Base-by-base conservation (phyloP, 768 basidiomycete species). In the Boletus reticulatus region DNA sequence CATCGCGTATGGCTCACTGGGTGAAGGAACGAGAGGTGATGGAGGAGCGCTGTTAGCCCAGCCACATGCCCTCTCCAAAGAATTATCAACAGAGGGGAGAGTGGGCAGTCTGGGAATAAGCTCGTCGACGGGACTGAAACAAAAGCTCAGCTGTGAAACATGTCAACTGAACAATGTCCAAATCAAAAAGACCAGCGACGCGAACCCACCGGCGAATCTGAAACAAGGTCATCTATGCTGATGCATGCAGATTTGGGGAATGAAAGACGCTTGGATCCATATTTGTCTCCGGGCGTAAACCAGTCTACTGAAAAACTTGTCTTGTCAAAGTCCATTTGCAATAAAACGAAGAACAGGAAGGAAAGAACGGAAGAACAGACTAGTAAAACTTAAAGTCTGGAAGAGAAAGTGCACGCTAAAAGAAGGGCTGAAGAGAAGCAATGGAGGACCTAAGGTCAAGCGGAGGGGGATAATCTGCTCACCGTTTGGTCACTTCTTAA, bases 211-310 rank as follows among this genome's bases (percentile, higher is more conserved):
- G 64, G 70, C 0, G 68, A 61, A 39, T 64, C 66, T 43, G 72
- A 57, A 53, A 60, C 62, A 49, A 66, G 53, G 56, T 71, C 70
- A 43, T 71, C 70, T 29, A 67, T 50, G 47, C 67, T 73, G 12
- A 69, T 71, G 55, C 65, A 60, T 51, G 62, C 66, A 14, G 71
- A 73, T 50, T 61, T 73, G n/a, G 70, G 72, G 36, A 72, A 72
- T 6, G 72, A 71, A 17, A 72, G 58, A 11, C 68, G 72, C 24
- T 67, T 62, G 29, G 61, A 59, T 6, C 52, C 53, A 39, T 53
- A 67, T 45, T 45, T 64, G 52, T 67, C 71, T n/a, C 66, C 63
- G 12, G 70, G 66, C 16, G 62, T 66, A 49, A 61, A 72, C 60
- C 65, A 70, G 44, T 71, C 70, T 11, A 71, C 66, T 12, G 62